Evolutionary conservation across 1,139 yeast species (phyloP), one percentile per base, ranked within the genome.

Genomic region (Meyerozyma smithsonii): DNA sequence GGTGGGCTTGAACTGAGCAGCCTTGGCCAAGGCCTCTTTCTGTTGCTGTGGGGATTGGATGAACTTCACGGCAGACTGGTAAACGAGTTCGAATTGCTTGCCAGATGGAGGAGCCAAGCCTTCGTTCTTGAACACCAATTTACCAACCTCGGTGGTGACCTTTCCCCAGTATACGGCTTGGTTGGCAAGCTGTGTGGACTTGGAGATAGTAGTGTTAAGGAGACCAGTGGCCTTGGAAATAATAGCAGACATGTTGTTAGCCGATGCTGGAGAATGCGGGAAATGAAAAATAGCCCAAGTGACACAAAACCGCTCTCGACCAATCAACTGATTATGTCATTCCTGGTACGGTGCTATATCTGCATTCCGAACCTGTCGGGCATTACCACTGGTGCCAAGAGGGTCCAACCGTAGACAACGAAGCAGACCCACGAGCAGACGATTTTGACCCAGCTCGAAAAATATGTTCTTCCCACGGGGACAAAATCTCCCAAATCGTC

Each of bases 401-500:
- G 66, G 12, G 95, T 86, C 98, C 98, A 92, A 1, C 84, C 81
- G 55, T 90, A 94, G 38, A 94, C 72, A 7, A 72, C 64, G 57
- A 81, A 92, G 58, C 98, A 94, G 24, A 86, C 79, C 96, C 97
- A 89, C 2, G 97, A 85, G 55, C 95, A 82, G 19, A 85, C 71
- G 44, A 92, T 87, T 64, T 92, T 92, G 40, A 90, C 89, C 96
- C 97, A 89, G 11, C 96, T 81, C 45, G 94, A 84, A 58, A 92
- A 92, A 61, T 90, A 90, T 0, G 98, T 92, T 58, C 98, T 73
- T 1, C 99, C 99, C 5, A 94, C 98, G 0, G 98, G 98, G 6
- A 89, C 83, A 56, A 94, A 94, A 48, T 88, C 95, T 6, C 95
- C 96, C 38, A 79, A 75, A 45, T 83, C 84, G 50, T 87, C 95